phyloP scores from a whole-genome alignment of 345 rosid species.

The Ceriops zippeliana region DNA sequence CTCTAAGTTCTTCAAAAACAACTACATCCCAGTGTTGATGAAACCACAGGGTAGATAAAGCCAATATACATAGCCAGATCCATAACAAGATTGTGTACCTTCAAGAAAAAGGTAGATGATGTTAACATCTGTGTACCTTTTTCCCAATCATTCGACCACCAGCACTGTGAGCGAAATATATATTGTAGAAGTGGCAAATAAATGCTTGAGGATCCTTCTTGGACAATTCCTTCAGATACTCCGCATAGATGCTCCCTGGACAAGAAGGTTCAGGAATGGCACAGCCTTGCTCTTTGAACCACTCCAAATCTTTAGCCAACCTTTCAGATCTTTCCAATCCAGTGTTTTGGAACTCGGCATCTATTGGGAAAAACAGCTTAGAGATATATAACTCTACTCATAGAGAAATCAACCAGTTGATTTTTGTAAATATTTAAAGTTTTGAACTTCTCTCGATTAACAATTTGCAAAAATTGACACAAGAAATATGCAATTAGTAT shows the following conservation, averaged over 20 bases:
- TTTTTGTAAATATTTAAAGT: too few relatives aligned
- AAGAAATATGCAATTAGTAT: too few relatives aligned
- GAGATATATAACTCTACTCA: too few relatives aligned
- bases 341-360: constrained; percentile 78
- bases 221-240: constrained; percentile 56
- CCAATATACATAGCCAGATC: not conserved
- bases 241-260: constrained; percentile 64
- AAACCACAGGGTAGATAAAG: not conserved
- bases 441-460: too few relatives aligned
- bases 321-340: constrained; percentile 79
- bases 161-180: constrained; percentile 86
- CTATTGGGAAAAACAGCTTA: constrained; percentile 39
- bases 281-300: constrained; percentile 91
- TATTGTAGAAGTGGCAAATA: constrained; percentile 90
- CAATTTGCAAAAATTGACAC: not conserved
- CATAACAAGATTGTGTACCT: not conserved
- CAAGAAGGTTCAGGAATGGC: constrained; percentile 76
- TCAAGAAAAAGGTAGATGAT: not conserved
- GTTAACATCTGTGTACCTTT: constrained; percentile 47
- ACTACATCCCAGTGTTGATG: not conserved
- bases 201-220: constrained; percentile 91
- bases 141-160: constrained; percentile 97
- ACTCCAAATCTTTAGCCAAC: constrained; percentile 70
- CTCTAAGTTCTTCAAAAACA: not conserved
- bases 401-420: too few relatives aligned